Evolutionary conservation across 1,139 yeast species (phyloP).

Genomic region (Debaryomyces fabryi): DNA sequence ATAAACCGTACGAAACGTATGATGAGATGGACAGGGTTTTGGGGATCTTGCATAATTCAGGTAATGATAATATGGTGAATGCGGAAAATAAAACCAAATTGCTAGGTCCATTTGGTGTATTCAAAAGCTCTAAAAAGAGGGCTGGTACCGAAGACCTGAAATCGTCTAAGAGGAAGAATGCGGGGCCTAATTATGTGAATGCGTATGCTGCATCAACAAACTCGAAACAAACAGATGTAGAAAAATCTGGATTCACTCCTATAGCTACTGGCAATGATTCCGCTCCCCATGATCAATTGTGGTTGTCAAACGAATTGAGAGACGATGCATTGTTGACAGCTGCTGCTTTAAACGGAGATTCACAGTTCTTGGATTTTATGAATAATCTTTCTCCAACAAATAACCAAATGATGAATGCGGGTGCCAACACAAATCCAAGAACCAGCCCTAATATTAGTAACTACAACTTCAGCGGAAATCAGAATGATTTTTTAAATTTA

Average conservation of each 20-base stretch:
- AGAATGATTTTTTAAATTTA: slow-evolving; percentile 50
- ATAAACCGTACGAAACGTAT: slow-evolving; percentile 65
- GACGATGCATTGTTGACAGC: slow-evolving; percentile 76
- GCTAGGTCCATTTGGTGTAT: slow-evolving; percentile 86
- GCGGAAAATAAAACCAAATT: slow-evolving; percentile 53
- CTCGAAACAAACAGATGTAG: background rate
- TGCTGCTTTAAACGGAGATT: slow-evolving; percentile 68
- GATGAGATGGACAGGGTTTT: slow-evolving; percentile 83
- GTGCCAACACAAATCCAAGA: background rate
- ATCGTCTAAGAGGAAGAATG: background rate
- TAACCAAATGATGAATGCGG: slow-evolving; percentile 14
- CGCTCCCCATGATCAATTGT: slow-evolving; percentile 43
- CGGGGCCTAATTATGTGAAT: background rate
- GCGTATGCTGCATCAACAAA: background rate
- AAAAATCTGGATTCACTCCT: slow-evolving; percentile 9
- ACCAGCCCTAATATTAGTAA: slow-evolving; percentile 3
- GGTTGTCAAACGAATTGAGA: slow-evolving; percentile 71
- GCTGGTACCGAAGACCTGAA: background rate
- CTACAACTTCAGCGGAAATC: slow-evolving; percentile 17
- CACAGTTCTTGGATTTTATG: slow-evolving; percentile 59
- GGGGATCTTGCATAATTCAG: slow-evolving; percentile 59
- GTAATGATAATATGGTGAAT: slow-evolving; percentile 36
- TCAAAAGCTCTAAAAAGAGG: slow-evolving; percentile 25
- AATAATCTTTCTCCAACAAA: slow-evolving; percentile 30
- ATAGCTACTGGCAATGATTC: slow-evolving; percentile 10